Conservation (phyloP, 2,329 filamentous ascomycete genomes). For the Zasmidium citrigriseum region DNA sequence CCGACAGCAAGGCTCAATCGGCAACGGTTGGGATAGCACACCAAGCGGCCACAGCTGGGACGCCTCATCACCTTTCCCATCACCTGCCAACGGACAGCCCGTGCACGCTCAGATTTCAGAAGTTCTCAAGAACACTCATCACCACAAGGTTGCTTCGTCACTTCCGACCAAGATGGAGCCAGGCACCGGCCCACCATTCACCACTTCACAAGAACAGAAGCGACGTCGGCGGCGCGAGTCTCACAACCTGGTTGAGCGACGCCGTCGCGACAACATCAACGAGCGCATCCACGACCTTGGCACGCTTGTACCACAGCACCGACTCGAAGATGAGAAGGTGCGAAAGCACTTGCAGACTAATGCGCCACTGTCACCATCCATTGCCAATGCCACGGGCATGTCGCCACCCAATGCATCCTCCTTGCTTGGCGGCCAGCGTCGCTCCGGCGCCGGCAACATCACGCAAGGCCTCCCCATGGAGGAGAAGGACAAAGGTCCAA, state of each 20-base stretch:
- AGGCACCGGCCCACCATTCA: conserved; percentile 45
- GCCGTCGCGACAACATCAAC: conserved; percentile 96
- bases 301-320: conserved; percentile 85
- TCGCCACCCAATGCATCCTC: conserved; percentile 78
- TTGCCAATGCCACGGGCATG: conserved; percentile 62
- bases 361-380: conserved; percentile 80
- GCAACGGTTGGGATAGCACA: conserved; percentile 88
- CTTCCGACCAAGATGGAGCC: conserved; percentile 83
- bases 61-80: conserved; percentile 82
- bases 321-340: conserved; percentile 95
- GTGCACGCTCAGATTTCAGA: conserved; percentile 80
- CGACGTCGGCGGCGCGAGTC: conserved; percentile 87
- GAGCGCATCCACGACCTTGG: conserved; percentile 97
- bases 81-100: conserved; percentile 66
- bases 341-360: conserved; percentile 93
- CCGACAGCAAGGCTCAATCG: conserved; percentile 54
- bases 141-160: conserved; percentile 52
- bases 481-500: conserved; percentile 97
- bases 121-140: conserved; percentile 78
- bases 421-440: conserved; percentile 76
- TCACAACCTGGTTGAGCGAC: conserved; percentile 93
- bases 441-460: conserved; percentile 70
- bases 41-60: conserved; percentile 77
- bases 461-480: conserved; percentile 90
- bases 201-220: conserved; percentile 90